Percentiles rank a stretch among this genome's conserved stretches.
These are phyloP conservation scores for Imleria badia DNA, from an alignment of 768 basidiomycete genomes.

Conservation along the genomic window DNA sequence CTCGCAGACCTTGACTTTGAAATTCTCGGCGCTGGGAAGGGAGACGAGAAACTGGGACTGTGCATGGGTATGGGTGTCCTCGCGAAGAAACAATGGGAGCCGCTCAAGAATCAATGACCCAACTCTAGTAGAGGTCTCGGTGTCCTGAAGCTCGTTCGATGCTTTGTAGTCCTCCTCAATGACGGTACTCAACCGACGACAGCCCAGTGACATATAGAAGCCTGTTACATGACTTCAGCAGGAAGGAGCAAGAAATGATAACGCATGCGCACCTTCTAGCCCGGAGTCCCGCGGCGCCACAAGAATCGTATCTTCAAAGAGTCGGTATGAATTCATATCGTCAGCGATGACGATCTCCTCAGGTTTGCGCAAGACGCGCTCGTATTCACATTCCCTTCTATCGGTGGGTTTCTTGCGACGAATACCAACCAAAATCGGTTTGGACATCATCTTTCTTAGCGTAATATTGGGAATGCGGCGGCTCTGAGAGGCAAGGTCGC, in stretches of 20 bases:
- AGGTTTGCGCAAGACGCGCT: constrained; percentile 63
- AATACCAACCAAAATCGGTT: constrained; percentile 69
- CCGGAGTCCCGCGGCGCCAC: constrained; percentile 78
- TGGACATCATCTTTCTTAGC: constrained; percentile 59
- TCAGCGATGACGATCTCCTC: constrained; percentile 77
- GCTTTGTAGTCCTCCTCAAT: constrained; percentile 71
- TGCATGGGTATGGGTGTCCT: constrained; percentile 62
- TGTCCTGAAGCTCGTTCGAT: constrained; percentile 45
- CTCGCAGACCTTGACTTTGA: constrained; percentile 61
- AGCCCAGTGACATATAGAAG: constrained; percentile 75
- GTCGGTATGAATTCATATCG: constrained; percentile 71
- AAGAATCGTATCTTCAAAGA: constrained; percentile 71
- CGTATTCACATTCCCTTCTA: constrained; percentile 61
- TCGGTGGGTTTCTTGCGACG: constrained; percentile 46
- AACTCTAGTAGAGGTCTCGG: constrained; percentile 46
- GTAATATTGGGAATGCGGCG: constrained; percentile 46
- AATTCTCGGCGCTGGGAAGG: constrained; percentile 59
- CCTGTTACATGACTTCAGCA: constrained; percentile 31
- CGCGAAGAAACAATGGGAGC: constrained; percentile 58
- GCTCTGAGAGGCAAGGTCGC: constrained; percentile 74
- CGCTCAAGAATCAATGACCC: constrained; percentile 68
- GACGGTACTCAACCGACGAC: constrained; percentile 28
- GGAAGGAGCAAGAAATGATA: neutral
- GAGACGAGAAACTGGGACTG: constrained; percentile 49
- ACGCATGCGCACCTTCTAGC: constrained; percentile 59